Percentiles rank a stretch among this genome's conserved stretches.
phyloP scores from a whole-genome alignment of 306 rosid species.

The Quercus berberidifolia region DNA sequence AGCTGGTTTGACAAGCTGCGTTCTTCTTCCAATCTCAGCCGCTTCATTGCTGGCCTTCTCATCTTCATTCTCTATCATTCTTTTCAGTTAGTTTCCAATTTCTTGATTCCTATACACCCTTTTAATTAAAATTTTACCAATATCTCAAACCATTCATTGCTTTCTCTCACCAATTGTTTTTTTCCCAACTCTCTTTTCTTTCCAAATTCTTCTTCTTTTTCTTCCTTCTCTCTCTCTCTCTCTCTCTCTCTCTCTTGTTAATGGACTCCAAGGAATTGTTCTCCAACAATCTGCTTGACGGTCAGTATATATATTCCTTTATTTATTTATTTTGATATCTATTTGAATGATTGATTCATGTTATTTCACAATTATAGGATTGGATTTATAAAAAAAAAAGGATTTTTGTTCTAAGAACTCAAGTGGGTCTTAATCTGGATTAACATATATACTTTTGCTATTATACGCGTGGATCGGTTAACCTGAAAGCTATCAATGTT shows the following conservation, averaged over 20 bases:
- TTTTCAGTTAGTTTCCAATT: conserved; percentile 48
- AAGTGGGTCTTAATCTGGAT: too few relatives aligned
- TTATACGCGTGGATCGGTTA: too few relatives aligned
- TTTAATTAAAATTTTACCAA: too few relatives aligned
- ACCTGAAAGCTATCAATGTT: too few relatives aligned
- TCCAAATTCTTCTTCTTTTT: too few relatives aligned
- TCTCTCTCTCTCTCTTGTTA: neutral
- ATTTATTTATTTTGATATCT: neutral
- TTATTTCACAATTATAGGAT: too few relatives aligned
- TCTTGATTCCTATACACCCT: conserved; percentile 56
- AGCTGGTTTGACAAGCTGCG: conserved; percentile 39
- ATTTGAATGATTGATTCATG: neutral
- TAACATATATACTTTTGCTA: too few relatives aligned
- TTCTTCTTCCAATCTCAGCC: conserved; percentile 49
- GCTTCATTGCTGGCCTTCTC: conserved; percentile 59
- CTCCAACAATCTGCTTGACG: conserved; percentile 37
- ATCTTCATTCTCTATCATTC: conserved; percentile 51
- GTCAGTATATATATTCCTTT: conserved; percentile 25
- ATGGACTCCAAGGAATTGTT: conserved; percentile 46
- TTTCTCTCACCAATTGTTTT: neutral
- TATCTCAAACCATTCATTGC: neutral
- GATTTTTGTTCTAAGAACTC: too few relatives aligned
- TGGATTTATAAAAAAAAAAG: too few relatives aligned
- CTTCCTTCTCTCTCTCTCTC: neutral
- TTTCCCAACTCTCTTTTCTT: neutral